phyloP scores from a whole-genome alignment of 1,139 yeast genomes.

The Zygosaccharomyces sapae region DNA sequence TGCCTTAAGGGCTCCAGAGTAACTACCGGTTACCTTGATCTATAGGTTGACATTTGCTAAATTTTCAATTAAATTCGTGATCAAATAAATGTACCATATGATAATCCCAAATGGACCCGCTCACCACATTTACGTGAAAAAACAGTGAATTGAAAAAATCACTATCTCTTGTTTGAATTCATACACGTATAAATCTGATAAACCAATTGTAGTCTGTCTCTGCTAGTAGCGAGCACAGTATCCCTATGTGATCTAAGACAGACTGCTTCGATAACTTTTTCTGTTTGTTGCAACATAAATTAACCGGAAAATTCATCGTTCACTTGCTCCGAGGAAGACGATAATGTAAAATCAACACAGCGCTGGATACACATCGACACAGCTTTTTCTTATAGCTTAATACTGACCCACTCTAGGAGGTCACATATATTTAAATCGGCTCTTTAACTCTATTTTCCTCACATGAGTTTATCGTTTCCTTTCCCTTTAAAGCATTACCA shows the following conservation, averaged over 20 bases:
- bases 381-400: too few species aligned
- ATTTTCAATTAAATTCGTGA: constrained; percentile 30
- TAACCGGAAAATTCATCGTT: constrained; percentile 15
- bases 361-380: too few species aligned
- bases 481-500: not conserved
- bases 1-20: constrained; percentile 53
- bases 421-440: too few species aligned
- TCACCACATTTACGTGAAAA: constrained; percentile 69
- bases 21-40: constrained; percentile 67
- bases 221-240: constrained; percentile 20
- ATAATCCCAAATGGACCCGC: constrained; percentile 59
- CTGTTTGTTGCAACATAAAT: constrained; percentile 14
- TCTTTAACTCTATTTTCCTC: too few species aligned
- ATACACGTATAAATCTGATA: constrained; percentile 34
- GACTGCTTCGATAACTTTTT: constrained; percentile 20
- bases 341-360: too few species aligned
- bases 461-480: not conserved
- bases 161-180: constrained; percentile 3
- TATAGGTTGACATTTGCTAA: constrained; percentile 45
- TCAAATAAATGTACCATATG: constrained; percentile 47
- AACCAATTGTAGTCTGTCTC: constrained; percentile 32
- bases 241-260: constrained; percentile 15
- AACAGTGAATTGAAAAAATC: constrained; percentile 50
- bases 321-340: not conserved
- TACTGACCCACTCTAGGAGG: too few species aligned